Evolutionary conservation across 495 filamentous ascomycete species (phyloP).

Genomic region (Hypoxylon crocopeplum): DNA sequence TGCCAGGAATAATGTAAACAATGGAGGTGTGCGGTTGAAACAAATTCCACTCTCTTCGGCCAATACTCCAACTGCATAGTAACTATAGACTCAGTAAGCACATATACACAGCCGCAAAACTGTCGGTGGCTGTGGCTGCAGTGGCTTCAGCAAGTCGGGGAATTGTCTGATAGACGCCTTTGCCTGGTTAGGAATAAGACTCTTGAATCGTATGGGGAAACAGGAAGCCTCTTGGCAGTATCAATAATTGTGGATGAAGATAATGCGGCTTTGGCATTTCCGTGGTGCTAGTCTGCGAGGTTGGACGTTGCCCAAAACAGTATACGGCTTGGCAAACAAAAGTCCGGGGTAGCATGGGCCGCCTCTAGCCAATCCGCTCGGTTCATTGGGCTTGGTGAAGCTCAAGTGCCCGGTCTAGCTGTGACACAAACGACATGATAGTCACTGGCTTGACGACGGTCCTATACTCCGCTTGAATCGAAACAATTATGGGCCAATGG

Average conservation of each 20-base stretch:
- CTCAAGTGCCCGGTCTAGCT: slow-evolving; percentile 6
- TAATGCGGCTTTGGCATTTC: slow-evolving; percentile 24
- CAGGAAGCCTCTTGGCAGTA: slow-evolving; percentile 27
- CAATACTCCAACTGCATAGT: not conserved
- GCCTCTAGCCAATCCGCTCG: slow-evolving; percentile 6
- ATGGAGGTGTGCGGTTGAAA: slow-evolving; percentile 21
- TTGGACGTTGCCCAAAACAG: slow-evolving; percentile 24
- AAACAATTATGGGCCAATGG: slow-evolving; percentile 33
- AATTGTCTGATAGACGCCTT: slow-evolving; percentile 15
- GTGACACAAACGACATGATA: slow-evolving; percentile 28
- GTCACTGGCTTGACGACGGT: slow-evolving; percentile 27
- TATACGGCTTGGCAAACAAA: slow-evolving; percentile 19
- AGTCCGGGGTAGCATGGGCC: slow-evolving; percentile 28
- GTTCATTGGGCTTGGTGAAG: slow-evolving; percentile 4
- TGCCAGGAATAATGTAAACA: slow-evolving; percentile 16
- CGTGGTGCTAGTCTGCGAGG: slow-evolving; percentile 2
- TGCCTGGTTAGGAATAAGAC: slow-evolving; percentile 16
- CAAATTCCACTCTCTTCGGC: slow-evolving; percentile 10
- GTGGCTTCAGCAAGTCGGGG: slow-evolving; percentile 12
- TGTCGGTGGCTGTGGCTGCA: not conserved
- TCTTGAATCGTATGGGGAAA: slow-evolving; percentile 19
- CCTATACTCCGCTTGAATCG: slow-evolving; percentile 27
- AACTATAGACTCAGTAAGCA: not conserved
- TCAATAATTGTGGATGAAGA: slow-evolving; percentile 29
- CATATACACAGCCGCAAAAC: not conserved